These are phyloP conservation scores for Penicillium malachiteum DNA, from an alignment of 495 filamentous ascomycete genomes.

Conservation along the genomic window DNA sequence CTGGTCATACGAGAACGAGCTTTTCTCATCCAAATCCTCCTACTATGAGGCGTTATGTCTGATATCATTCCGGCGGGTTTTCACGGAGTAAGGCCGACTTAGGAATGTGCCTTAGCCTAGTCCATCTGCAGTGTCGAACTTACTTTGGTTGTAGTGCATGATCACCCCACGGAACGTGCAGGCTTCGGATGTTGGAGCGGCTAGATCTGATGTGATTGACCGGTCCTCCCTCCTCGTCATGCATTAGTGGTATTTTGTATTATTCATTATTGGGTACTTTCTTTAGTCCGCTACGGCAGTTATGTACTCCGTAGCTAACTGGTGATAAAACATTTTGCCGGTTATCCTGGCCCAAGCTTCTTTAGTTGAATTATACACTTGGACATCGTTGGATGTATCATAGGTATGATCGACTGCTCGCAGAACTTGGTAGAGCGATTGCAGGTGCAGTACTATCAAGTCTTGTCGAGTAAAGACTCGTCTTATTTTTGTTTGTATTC, in stretches of 20 bases:
- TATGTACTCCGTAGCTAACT: too few species aligned
- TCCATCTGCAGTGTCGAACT: conserved; percentile 14
- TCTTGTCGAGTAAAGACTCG: not conserved
- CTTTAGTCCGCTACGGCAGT: not conserved
- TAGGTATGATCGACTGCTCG: not conserved
- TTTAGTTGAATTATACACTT: too few species aligned
- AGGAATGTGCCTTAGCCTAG: conserved; percentile 7
- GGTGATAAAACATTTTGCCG: too few species aligned
- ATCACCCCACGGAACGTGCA: conserved; percentile 24
- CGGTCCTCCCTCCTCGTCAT: conserved; percentile 12
- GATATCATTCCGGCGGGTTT: conserved; percentile 10
- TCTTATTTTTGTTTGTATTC: not conserved
- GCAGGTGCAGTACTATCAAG: not conserved
- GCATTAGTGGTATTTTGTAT: conserved; percentile 28
- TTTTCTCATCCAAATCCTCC: too few species aligned
- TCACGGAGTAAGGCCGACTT: conserved; percentile 26
- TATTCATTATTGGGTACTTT: not conserved
- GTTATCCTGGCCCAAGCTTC: too few species aligned
- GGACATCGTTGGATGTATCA: not conserved
- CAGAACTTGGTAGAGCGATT: not conserved
- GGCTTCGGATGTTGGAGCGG: conserved; percentile 13
- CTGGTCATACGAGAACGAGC: not conserved
- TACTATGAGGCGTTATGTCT: not conserved
- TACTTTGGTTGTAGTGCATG: conserved; percentile 19
- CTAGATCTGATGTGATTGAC: conserved; percentile 31